Evolutionary conservation across 2,329 filamentous ascomycete genomes (phyloP).

Genomic region (Calycina herbarum): DNA sequence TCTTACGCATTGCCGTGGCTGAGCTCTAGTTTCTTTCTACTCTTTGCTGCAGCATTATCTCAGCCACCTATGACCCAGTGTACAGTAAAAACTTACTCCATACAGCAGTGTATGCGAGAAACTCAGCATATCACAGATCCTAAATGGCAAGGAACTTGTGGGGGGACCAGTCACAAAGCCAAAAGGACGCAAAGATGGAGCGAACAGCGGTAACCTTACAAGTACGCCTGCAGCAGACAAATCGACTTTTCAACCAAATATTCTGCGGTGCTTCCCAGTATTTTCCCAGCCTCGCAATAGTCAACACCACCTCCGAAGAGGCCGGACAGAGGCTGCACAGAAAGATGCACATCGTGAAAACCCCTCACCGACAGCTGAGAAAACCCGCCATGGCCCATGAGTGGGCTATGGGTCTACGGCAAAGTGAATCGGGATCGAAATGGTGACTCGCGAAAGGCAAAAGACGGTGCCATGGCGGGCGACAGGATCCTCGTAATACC

Average conservation of each 20-base stretch:
- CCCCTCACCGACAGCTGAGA: conserved; percentile 3
- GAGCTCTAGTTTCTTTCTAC: not conserved
- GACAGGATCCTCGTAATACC: conserved; percentile 4
- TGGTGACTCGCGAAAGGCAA: conserved; percentile 1
- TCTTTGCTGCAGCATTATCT: conserved; percentile 1
- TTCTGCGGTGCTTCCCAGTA: not conserved
- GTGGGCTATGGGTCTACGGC: not conserved
- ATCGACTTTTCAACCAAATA: not conserved
- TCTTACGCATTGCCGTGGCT: conserved; percentile 2
- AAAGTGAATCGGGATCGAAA: conserved; percentile 1
- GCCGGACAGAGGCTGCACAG: not conserved
- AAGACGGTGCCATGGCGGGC: not conserved
- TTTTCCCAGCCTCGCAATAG: not conserved
- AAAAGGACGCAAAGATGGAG: not conserved
- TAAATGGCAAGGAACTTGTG: too few species aligned
- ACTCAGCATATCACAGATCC: not conserved
- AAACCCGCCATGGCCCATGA: not conserved
- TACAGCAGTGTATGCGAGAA: not conserved
- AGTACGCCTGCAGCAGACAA: not conserved
- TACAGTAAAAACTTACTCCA: not conserved
- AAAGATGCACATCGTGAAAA: conserved; percentile 4
- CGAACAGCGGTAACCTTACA: conserved; percentile 2
- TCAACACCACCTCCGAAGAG: not conserved
- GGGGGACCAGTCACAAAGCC: not conserved
- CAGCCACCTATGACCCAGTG: not conserved